Evolutionary conservation across 257 asterid genomes (phyloP), one percentile per base, ranked within the genome.

Genomic region (Solanum raphanifolium): DNA sequence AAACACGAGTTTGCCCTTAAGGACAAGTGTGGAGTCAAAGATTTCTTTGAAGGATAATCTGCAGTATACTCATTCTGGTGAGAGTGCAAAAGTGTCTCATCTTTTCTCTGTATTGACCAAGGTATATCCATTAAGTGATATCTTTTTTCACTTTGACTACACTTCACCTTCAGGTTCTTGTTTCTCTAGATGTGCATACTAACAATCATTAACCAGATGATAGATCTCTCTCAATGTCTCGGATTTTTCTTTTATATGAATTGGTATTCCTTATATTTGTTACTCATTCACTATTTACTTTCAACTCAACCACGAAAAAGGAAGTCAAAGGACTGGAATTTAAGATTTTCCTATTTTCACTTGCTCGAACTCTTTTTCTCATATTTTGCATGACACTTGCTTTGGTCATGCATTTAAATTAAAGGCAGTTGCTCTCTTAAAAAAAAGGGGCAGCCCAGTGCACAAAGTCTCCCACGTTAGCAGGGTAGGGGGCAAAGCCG

Each of bases 51-150:
- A 86, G 84, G 92, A 88, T 78, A 86, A 78, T 71, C 83, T 69
- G 41, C 88, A 83, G 13, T 52, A 93, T 52, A 32, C 86, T 85
- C 91, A 89, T 91, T 89, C 91, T 88, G 86, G 85, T 35, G 98
- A 92, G 88, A 83, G 91, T 87, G 92, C 92, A 71, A 94, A 93
- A 95, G 91, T 95, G 83, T 91, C 94, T 41, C 92, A 91, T 79
- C 90, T 94, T 85, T 93, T 92, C 92, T 92, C 94, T 55, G 91
- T 88, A 89, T 88, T 95, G 93, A 91, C 93, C 86, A 92, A 94
- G 99, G 99, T 96, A 93, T 85, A 91, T 90, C 73, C 65, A 68
- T 79, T 41, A 39, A 27, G 25, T 48, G 72, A 65, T 83, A 32
- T 52, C 65, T 34, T 29, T 13, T 15, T 48, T 39, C 39, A 39